phyloP scores from a whole-genome alignment of 257 asterid species.

The Solanum sparsipilum region DNA sequence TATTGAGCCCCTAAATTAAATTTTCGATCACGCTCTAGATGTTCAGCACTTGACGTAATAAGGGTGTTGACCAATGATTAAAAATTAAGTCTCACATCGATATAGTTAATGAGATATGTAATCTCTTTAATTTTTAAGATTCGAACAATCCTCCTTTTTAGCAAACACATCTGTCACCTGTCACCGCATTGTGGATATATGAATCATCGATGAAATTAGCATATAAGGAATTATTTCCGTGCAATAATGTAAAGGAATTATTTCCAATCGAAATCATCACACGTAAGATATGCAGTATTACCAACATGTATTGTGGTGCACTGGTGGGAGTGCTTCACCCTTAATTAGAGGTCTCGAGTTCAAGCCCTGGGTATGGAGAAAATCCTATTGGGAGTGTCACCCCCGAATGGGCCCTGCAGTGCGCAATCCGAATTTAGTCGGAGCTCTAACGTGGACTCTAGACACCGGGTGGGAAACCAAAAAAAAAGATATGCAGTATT shows the following conservation, averaged over 20 bases:
- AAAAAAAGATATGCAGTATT: background rate
- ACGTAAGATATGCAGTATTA: background rate
- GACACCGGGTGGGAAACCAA: no score
- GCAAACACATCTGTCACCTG: background rate
- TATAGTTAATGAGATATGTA: no score
- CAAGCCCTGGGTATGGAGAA: no score
- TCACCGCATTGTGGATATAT: background rate
- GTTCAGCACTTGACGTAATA: accelerated
- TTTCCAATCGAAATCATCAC: background rate
- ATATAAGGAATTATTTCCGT: background rate
- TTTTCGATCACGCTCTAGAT: background rate
- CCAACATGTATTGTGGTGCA: no score
- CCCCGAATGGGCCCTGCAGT: no score
- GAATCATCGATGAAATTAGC: background rate
- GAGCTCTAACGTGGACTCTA: no score
- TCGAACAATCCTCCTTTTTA: background rate
- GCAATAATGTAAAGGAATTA: background rate
- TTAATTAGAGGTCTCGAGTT: no score
- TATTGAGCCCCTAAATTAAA: background rate
- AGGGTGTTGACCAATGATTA: background rate
- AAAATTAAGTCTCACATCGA: background rate
- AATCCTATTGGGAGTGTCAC: no score
- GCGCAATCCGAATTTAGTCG: accelerated
- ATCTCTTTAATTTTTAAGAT: background rate
- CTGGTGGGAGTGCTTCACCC: no score